These are phyloP conservation scores for Penicillium verrucosum DNA, from an alignment of 2,329 filamentous ascomycete genomes.

Conservation along the genomic window DNA sequence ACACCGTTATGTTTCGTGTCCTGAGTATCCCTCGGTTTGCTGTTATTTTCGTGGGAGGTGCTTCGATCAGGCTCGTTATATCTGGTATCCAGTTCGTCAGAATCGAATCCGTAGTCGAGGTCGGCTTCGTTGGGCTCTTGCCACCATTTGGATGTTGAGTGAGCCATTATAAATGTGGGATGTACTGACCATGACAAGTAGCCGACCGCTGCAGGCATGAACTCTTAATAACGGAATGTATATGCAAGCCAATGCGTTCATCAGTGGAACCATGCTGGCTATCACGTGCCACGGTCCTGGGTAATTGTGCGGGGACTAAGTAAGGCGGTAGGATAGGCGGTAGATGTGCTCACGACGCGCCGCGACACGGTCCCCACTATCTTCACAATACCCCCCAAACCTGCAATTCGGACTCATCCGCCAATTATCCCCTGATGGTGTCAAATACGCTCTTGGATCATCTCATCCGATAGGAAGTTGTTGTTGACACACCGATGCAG, in stretches of 20 bases:
- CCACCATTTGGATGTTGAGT: slow-evolving; percentile 18
- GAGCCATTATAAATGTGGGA: slow-evolving; percentile 10
- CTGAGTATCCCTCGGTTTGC: background rate
- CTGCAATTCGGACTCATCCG: background rate
- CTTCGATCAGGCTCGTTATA: slow-evolving; percentile 16
- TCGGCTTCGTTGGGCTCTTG: slow-evolving; percentile 19
- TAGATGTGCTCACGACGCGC: background rate
- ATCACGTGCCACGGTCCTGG: slow-evolving; percentile 20
- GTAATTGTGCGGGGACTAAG: background rate
- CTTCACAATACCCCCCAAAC: background rate
- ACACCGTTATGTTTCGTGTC: slow-evolving; percentile 12
- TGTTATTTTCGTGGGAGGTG: slow-evolving; percentile 4
- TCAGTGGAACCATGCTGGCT: slow-evolving; percentile 19
- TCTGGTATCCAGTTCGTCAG: slow-evolving; percentile 25
- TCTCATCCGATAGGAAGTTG: slow-evolving; percentile 11
- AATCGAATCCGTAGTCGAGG: slow-evolving; percentile 27
- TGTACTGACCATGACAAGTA: slow-evolving; percentile 12
- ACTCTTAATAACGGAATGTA: slow-evolving; percentile 17
- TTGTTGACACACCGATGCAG: background rate
- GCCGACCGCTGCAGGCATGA: background rate
- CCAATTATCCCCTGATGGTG: background rate
- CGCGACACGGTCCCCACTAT: background rate
- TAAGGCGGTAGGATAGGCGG: background rate
- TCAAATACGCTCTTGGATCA: background rate
- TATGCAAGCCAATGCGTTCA: slow-evolving; percentile 21